Evolutionary conservation across 371 early-diverging fungal species (phyloP).

Genomic region (Encephalitozoon intestinalis): DNA sequence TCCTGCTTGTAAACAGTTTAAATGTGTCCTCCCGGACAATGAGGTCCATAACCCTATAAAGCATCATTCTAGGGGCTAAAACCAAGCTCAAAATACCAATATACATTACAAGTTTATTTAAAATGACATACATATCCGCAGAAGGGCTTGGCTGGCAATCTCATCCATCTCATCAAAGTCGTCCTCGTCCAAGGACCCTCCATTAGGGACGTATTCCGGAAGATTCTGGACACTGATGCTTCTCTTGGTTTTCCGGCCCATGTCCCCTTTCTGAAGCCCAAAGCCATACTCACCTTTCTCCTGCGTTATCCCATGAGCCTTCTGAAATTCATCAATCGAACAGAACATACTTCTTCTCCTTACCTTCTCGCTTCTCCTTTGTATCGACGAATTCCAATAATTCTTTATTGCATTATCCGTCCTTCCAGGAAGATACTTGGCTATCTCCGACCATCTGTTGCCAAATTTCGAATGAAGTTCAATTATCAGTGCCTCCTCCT

Average conservation of each 20-base stretch:
- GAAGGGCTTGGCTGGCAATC: conserved; percentile 22
- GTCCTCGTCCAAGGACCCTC: not conserved
- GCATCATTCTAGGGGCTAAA: conserved; percentile 7
- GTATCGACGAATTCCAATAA: conserved; percentile 60
- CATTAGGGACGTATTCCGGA: not conserved
- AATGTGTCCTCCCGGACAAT: conserved; percentile 33
- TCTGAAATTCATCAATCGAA: conserved; percentile 36
- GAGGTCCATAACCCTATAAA: conserved; percentile 32
- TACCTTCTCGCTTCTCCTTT: conserved; percentile 45
- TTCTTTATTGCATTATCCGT: conserved; percentile 63
- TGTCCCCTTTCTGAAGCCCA: not conserved
- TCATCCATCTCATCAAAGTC: conserved; percentile 32
- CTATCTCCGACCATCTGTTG: conserved; percentile 61
- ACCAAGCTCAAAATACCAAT: not conserved
- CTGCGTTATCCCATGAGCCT: not conserved
- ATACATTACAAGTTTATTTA: conserved; percentile 11
- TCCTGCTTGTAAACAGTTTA: conserved; percentile 24
- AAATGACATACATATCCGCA: conserved; percentile 14
- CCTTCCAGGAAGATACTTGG: conserved; percentile 59
- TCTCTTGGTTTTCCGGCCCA: not conserved
- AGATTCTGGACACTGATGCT: conserved; percentile 1
- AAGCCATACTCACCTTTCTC: not conserved
- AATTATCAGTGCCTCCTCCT: conserved; percentile 56
- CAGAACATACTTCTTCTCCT: conserved; percentile 50
- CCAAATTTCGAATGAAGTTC: conserved; percentile 57